Conservation (phyloP, 202 grass and related monocot genomes). For the Panicum hallii region DNA sequence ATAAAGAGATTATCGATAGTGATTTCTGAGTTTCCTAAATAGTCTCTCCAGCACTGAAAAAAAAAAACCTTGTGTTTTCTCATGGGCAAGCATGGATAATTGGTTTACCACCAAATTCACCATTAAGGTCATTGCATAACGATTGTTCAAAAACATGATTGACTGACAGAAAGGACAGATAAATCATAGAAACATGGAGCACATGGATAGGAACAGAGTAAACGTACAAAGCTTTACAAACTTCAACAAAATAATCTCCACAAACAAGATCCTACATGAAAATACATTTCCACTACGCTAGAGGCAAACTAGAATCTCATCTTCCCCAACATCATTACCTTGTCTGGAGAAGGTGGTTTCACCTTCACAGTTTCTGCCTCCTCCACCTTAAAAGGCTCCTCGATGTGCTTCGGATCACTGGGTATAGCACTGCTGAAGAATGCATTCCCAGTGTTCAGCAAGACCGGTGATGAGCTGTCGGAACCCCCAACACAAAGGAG, state of each 20-base stretch:
- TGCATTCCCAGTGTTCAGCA: slow-evolving; percentile 56
- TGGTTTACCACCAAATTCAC: slow-evolving; percentile 17
- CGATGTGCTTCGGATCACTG: slow-evolving; percentile 42
- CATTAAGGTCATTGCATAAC: background rate
- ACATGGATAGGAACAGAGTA: slow-evolving; percentile 18
- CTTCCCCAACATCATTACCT: slow-evolving; percentile 52
- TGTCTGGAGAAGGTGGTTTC: slow-evolving; percentile 62
- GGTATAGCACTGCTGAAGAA: slow-evolving; percentile 58
- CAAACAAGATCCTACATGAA: background rate
- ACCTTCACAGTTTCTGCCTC: slow-evolving; percentile 75
- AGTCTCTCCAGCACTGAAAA: background rate
- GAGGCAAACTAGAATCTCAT: slow-evolving; percentile 9
- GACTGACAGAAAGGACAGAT: background rate
- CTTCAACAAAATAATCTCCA: background rate
- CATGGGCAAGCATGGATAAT: background rate
- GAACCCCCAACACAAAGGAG: background rate
- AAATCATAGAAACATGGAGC: background rate
- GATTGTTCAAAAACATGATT: background rate
- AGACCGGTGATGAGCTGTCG: slow-evolving; percentile 44
- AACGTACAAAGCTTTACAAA: background rate
- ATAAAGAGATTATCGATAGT: slow-evolving; percentile 13
- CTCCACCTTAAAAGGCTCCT: slow-evolving; percentile 79
- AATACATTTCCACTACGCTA: background rate
- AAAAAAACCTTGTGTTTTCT: slow-evolving; percentile 10
- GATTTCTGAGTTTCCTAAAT: slow-evolving; percentile 8